A percentile compares a stretch with the other conserved stretches of the same genome.
Conservation (phyloP, 2,329 filamentous ascomycete species). For the Zelopaecilomyces penicillatus region DNA sequence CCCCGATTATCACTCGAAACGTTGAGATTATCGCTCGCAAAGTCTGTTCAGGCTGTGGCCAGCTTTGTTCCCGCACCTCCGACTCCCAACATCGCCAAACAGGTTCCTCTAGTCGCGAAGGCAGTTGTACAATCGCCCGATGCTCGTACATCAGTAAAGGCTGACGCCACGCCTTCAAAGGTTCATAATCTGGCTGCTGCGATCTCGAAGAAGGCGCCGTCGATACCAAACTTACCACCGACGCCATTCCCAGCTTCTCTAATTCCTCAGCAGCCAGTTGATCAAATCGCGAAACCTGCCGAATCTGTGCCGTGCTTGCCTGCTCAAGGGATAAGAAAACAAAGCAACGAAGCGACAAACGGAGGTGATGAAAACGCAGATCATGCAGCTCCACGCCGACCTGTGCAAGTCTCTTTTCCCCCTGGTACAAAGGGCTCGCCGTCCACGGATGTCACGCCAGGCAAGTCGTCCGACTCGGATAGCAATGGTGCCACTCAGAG, state of each 20-base stretch:
- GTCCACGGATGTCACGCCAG: slow-evolving; percentile 4
- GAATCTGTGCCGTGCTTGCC: background rate
- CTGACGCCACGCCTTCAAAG: background rate
- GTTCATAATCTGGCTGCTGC: background rate
- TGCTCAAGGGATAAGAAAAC: slow-evolving; percentile 1
- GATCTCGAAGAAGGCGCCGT: slow-evolving; percentile 1
- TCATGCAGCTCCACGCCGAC: slow-evolving; percentile 5
- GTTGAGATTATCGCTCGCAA: slow-evolving; percentile 29
- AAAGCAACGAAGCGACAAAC: background rate
- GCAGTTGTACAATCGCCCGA: slow-evolving; percentile 10
- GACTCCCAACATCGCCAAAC: slow-evolving; percentile 9
- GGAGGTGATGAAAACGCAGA: background rate
- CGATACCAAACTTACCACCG: background rate
- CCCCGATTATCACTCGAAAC: slow-evolving; percentile 36
- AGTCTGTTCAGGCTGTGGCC: slow-evolving; percentile 16
- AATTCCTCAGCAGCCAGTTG: background rate
- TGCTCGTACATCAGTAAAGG: background rate
- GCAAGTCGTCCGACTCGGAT: too few relatives aligned
- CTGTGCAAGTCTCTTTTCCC: slow-evolving; percentile 24
- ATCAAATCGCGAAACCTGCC: background rate
- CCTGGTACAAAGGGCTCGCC: slow-evolving; percentile 23
- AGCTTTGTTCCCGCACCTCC: slow-evolving; percentile 7
- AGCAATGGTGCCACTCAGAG: too few relatives aligned
- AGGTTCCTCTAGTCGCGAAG: slow-evolving; percentile 7
- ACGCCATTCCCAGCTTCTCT: background rate